Percentiles rank a stretch among this genome's conserved stretches.
Evolutionary conservation across 176 grass and related monocot genomes (phyloP).

Genomic region (Carex kokanica): DNA sequence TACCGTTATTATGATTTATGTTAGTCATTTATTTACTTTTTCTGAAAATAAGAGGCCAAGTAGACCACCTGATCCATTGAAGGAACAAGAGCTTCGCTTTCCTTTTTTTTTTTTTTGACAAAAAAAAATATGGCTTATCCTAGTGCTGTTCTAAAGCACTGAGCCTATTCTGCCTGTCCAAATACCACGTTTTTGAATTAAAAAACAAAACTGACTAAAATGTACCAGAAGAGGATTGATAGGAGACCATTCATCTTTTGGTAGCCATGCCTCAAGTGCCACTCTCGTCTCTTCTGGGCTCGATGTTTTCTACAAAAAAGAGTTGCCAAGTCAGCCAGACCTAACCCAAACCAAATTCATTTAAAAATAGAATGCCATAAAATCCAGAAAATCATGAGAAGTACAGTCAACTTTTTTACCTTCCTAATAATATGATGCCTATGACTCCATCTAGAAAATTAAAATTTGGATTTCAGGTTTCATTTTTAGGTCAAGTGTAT

Average conservation of each 20-base stretch:
- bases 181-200: slow-evolving; percentile 2
- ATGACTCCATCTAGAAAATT: background rate
- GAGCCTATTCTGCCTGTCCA: background rate
- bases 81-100: background rate
- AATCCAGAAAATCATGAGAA: background rate
- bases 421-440: background rate
- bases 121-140: background rate
- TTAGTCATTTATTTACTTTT: background rate
- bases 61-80: background rate
- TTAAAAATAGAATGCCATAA: background rate
- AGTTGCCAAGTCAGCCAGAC: background rate
- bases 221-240: slow-evolving; percentile 90
- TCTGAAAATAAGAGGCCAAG: background rate
- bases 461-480: background rate
- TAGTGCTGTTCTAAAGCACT: slow-evolving; percentile 1
- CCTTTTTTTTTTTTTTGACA: background rate
- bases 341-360: background rate
- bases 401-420: background rate
- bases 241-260: slow-evolving; percentile 88
- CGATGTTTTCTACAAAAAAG: slow-evolving; percentile 61
- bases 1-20: background rate
- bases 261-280: slow-evolving; percentile 82
- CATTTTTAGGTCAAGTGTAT: slow-evolving; percentile 1
- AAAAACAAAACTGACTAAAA: background rate
- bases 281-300: slow-evolving; percentile 90